Conservation (phyloP, 176 grass and related monocot species). For the Raddia distichophylla region DNA sequence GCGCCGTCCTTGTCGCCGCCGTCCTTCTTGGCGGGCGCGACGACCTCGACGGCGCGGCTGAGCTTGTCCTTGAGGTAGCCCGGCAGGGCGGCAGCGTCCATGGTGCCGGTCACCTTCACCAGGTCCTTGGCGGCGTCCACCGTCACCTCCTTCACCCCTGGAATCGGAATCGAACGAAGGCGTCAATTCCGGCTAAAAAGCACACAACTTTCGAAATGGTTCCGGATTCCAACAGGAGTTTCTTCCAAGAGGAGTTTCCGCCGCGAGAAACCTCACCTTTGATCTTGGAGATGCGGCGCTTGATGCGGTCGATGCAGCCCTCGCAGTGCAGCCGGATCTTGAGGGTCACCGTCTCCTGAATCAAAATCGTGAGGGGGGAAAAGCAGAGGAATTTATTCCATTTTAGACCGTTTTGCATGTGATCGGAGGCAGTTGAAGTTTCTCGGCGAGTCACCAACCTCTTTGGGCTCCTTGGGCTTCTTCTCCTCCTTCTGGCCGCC, state of each 20-base stretch:
- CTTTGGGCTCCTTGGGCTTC: constrained; percentile 56
- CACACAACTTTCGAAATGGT: not conserved
- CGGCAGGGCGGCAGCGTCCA: constrained; percentile 70
- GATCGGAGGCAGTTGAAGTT: not conserved
- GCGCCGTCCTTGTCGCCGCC: constrained; percentile 37
- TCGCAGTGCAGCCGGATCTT: constrained; percentile 95
- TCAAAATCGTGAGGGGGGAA: not conserved
- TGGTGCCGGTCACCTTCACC: constrained; percentile 82
- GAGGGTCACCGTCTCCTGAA: constrained; percentile 79
- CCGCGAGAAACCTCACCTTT: constrained; percentile 51
- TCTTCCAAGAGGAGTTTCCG: too few species aligned
- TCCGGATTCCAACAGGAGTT: not conserved
- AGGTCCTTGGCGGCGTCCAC: constrained; percentile 72
- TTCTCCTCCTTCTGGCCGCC: constrained; percentile 50
- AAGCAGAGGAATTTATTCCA: not conserved
- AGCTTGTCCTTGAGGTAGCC: constrained; percentile 70
- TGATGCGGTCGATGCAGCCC: constrained; percentile 82
- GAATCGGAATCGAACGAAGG: not conserved
- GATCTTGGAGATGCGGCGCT: constrained; percentile 65
- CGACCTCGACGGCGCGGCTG: constrained; percentile 62
- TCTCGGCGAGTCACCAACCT: constrained; percentile 33
- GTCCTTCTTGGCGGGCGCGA: constrained; percentile 57
- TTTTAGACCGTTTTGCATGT: constrained; percentile 7
- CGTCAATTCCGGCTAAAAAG: not conserved
- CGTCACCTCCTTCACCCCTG: constrained; percentile 77